Percentiles rank a stretch among this genome's conserved stretches.
phyloP scores from a whole-genome alignment of 2,329 filamentous ascomycete genomes.

The Monosporascus sp. region DNA sequence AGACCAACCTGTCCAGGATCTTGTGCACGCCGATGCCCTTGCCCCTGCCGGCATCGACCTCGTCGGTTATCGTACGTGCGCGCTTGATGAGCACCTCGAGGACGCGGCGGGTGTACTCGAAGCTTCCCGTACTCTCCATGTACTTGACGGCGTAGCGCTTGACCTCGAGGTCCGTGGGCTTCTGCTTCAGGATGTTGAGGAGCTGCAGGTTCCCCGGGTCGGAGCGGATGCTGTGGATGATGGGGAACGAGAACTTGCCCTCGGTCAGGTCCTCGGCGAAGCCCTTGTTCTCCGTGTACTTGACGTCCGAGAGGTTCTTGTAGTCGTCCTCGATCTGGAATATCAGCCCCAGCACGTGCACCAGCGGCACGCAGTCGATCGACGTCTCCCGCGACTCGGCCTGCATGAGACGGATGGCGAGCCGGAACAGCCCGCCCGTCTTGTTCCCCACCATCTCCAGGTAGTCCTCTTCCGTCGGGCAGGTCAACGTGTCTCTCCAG shows the following conservation, averaged over 20 bases:
- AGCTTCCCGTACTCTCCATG: constrained; percentile 86
- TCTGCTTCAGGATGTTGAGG: constrained; percentile 88
- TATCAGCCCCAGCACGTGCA: constrained; percentile 78
- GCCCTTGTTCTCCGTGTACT: constrained; percentile 85
- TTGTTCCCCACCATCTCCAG: constrained; percentile 93
- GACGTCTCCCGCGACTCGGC: constrained; percentile 51
- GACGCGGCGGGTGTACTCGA: constrained; percentile 74
- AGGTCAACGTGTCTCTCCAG: constrained; percentile 81
- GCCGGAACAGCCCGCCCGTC: constrained; percentile 78
- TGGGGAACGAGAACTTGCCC: constrained; percentile 93
- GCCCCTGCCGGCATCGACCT: constrained; percentile 57
- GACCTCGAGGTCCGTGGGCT: constrained; percentile 78
- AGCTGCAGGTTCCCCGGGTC: constrained; percentile 72
- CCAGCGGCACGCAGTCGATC: constrained; percentile 74
- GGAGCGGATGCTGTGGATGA: constrained; percentile 86
- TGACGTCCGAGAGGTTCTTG: constrained; percentile 70
- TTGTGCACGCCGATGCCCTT: constrained; percentile 53
- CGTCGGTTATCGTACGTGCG: constrained; percentile 57
- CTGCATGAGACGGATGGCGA: constrained; percentile 86
- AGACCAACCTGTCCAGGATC: constrained; percentile 64
- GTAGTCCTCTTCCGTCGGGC: constrained; percentile 82
- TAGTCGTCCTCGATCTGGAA: constrained; percentile 95
- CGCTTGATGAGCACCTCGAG: constrained; percentile 58
- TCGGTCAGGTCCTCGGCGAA: constrained; percentile 94
- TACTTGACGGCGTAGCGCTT: constrained; percentile 88